Conservation (phyloP, 2,329 filamentous ascomycete species). For the Phyllosticta ampelicida region DNA sequence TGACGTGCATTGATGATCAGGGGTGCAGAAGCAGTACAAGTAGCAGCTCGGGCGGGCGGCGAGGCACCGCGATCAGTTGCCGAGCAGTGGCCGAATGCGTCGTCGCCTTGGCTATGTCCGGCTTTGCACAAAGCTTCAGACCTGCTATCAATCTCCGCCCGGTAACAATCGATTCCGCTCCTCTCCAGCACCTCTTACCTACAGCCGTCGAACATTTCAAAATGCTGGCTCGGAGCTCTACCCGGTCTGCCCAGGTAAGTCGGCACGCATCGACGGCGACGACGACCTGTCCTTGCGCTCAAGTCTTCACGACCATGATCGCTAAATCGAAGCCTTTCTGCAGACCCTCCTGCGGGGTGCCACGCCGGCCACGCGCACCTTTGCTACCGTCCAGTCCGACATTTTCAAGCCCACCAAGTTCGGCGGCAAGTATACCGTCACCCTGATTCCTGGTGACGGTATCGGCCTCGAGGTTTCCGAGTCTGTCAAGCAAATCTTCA, state of each 20-base stretch:
- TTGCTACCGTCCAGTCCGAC: slow-evolving; percentile 70
- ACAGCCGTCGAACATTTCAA: slow-evolving; percentile 2
- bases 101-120: background rate
- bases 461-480: slow-evolving; percentile 97
- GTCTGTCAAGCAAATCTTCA: slow-evolving; percentile 98
- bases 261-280: slow-evolving; percentile 1
- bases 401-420: slow-evolving; percentile 99
- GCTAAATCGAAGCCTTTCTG: slow-evolving; percentile 18
- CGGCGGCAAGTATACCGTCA: slow-evolving; percentile 98
- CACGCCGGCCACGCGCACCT: slow-evolving; percentile 36
- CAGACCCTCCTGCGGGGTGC: slow-evolving; percentile 48
- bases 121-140: slow-evolving; percentile 5
- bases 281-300: background rate
- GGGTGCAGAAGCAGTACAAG: background rate
- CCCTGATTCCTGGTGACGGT: slow-evolving; percentile 93
- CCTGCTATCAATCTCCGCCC: slow-evolving; percentile 5
- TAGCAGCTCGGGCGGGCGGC: background rate
- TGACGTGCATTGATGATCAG: background rate
- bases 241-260: slow-evolving; percentile 38
- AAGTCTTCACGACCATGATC: slow-evolving; percentile 4
- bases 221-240: slow-evolving; percentile 36
- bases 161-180: slow-evolving; percentile 4
- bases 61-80: slow-evolving; percentile 3
- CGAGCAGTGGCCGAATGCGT: slow-evolving; percentile 9
- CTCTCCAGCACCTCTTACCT: slow-evolving; percentile 6